Conservation (phyloP, 2,329 filamentous ascomycete genomes). For the Pseudomassariella vexata region DNA sequence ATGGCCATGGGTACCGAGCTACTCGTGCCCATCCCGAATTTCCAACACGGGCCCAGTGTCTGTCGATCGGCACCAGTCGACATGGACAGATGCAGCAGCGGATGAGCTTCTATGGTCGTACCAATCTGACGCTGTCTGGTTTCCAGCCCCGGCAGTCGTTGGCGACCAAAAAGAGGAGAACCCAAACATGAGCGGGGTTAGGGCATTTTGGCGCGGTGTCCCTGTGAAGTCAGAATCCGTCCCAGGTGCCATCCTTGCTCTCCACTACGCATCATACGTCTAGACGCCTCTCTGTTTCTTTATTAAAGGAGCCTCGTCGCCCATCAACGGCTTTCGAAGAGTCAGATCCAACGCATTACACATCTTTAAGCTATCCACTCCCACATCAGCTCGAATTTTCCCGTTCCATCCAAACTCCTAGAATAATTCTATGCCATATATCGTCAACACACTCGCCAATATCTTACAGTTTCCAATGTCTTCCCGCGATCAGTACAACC, state of each 20-base stretch:
- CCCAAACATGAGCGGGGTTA: too few species aligned
- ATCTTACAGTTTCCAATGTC: conserved; percentile 16
- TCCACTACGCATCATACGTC: conserved; percentile 6
- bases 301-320: conserved; percentile 7
- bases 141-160: not conserved
- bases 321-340: too few species aligned
- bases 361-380: too few species aligned
- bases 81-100: conserved; percentile 3
- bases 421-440: too few species aligned
- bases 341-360: too few species aligned
- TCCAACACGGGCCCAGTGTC: conserved; percentile 17
- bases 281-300: not conserved
- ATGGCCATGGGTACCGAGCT: conserved; percentile 14
- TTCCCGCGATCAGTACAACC: conserved; percentile 14
- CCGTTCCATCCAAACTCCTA: too few species aligned
- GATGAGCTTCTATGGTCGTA: conserved; percentile 1
- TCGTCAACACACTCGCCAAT: not conserved
- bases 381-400: too few species aligned
- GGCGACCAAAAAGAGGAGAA: conserved; percentile 1
- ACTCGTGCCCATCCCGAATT: conserved; percentile 15
- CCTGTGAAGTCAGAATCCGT: conserved; percentile 18
- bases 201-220: conserved; percentile 1
- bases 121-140: conserved; percentile 3
- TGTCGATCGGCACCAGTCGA: conserved; percentile 18
- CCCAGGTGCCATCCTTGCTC: conserved; percentile 3